Evolutionary conservation across 2,329 filamentous ascomycete genomes (phyloP).

Genomic region (Trichoderma semiorbis): DNA sequence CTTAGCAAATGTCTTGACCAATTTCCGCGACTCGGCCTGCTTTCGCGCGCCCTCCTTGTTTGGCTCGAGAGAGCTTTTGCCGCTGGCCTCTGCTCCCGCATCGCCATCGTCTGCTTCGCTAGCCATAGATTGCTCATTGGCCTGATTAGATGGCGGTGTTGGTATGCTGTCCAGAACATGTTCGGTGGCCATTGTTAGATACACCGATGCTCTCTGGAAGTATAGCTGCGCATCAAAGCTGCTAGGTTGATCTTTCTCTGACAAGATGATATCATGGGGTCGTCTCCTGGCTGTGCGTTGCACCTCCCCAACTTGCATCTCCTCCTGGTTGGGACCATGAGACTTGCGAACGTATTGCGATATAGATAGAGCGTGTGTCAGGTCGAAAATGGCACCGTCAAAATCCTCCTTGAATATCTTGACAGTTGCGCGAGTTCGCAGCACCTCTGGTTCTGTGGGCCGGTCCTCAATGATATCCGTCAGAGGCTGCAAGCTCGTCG

Average conservation of each 20-base stretch:
- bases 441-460: conserved; percentile 61
- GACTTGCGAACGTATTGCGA: conserved; percentile 50
- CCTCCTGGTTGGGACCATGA: conserved; percentile 48
- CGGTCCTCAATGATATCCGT: conserved; percentile 63
- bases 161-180: conserved; percentile 56
- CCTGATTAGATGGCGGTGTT: background rate
- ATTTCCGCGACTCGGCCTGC: conserved; percentile 48
- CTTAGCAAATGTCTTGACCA: conserved; percentile 71
- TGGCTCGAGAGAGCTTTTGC: background rate
- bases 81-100: conserved; percentile 15
- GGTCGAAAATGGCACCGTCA: conserved; percentile 64
- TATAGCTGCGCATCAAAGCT: conserved; percentile 71
- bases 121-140: background rate
- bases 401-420: conserved; percentile 73
- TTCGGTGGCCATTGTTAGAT: conserved; percentile 68
- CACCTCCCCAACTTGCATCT: conserved; percentile 44
- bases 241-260: conserved; percentile 58
- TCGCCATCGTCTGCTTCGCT: background rate
- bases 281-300: conserved; percentile 25
- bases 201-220: conserved; percentile 71
- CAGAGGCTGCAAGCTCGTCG: conserved; percentile 64
- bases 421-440: conserved; percentile 71
- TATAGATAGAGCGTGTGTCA: conserved; percentile 62
- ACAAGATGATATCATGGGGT: conserved; percentile 34
- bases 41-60: conserved; percentile 18